A percentile compares a stretch with the other conserved stretches of the same genome.
These are phyloP conservation scores for Nannochloropsis gaditana DNA, from an alignment of 108 stramenopile genomes.

Conservation along the genomic window DNA sequence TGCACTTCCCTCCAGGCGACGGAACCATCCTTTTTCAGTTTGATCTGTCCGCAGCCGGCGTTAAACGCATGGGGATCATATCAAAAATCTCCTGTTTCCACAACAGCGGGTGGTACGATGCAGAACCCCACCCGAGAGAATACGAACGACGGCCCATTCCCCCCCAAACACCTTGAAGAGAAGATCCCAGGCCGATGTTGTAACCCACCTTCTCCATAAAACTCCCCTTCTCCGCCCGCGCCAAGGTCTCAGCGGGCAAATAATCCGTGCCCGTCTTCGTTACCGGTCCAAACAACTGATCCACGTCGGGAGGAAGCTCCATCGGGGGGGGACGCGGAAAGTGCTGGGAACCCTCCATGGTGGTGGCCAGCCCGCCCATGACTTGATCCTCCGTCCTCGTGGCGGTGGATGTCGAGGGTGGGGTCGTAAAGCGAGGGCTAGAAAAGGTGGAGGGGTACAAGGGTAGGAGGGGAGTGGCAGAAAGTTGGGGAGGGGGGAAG, in stretches of 20 bases:
- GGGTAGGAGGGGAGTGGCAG: no score
- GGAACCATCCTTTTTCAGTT: conserved; percentile 69
- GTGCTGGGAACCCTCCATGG: no score
- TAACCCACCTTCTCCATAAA: conserved; percentile 40
- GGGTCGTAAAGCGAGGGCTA: neutral
- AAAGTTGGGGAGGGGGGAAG: no score
- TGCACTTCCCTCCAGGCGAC: conserved; percentile 74
- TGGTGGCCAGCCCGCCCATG: neutral
- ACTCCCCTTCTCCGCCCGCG: conserved; percentile 17
- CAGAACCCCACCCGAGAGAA: no score
- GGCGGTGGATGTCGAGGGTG: neutral
- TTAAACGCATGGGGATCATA: no score
- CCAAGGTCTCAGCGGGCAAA: conserved; percentile 22
- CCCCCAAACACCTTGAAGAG: no score
- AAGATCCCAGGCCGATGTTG: no score
- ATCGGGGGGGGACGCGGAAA: neutral
- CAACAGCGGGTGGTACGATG: no score
- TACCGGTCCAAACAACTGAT: neutral
- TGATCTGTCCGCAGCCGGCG: no score
- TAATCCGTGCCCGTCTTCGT: neutral
- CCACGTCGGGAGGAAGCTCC: neutral
- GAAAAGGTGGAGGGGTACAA: neutral
- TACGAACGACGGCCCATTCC: no score
- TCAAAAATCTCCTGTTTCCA: no score
- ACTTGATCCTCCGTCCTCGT: neutral